Conservation (phyloP, 164 flowering plant genomes). For the Magnolia kwangsiensis region DNA sequence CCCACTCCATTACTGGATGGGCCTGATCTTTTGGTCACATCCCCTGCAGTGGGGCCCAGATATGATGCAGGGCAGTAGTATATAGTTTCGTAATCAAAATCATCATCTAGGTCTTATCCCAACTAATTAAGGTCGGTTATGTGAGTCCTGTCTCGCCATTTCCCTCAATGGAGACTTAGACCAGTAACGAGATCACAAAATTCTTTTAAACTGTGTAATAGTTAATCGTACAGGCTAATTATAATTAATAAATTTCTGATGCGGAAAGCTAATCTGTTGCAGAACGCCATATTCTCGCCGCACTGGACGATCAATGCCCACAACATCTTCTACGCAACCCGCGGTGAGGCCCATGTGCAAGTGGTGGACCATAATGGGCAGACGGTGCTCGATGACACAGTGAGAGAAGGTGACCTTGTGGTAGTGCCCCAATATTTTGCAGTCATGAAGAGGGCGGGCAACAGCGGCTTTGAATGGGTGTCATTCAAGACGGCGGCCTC, state of each 20-base stretch:
- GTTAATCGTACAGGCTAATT: too few species aligned
- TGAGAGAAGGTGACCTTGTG: constrained; percentile 29
- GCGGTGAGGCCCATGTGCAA: constrained; percentile 36
- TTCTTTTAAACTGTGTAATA: too few species aligned
- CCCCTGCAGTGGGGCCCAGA: too few species aligned
- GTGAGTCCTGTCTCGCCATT: too few species aligned
- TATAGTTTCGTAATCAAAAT: too few species aligned
- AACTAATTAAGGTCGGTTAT: too few species aligned
- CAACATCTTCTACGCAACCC: constrained; percentile 27
- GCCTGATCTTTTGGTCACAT: too few species aligned
- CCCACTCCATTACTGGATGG: too few species aligned
- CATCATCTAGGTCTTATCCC: too few species aligned
- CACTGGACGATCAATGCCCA: constrained; percentile 36
- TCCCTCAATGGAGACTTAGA: too few species aligned
- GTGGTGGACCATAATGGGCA: constrained; percentile 28
- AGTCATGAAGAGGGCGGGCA: constrained; percentile 21
- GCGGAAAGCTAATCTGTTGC: constrained; percentile 1
- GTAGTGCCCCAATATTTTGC: constrained; percentile 41
- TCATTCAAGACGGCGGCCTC: constrained; percentile 30
- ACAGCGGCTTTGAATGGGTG: constrained; percentile 33
- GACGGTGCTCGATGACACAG: constrained; percentile 27
- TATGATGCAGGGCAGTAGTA: too few species aligned
- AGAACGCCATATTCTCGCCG: constrained; percentile 37
- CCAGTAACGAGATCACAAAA: too few species aligned
- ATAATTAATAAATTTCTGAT: neutral